phyloP scores from a whole-genome alignment of 108 stramenopile species.

The Ochromonas danica region DNA sequence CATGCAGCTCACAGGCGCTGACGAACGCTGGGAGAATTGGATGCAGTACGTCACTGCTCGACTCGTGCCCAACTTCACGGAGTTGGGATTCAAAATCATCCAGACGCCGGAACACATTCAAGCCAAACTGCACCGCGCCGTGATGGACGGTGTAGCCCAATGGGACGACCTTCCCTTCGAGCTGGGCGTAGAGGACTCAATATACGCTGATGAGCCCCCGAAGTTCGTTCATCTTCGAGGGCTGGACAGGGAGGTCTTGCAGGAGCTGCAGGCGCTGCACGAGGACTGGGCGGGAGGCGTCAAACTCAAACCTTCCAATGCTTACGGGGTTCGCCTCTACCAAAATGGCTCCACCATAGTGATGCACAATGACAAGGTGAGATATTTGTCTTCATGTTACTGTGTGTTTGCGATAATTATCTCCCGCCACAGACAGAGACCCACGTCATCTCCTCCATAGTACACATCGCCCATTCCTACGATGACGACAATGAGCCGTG shows the following conservation, averaged over 20 bases:
- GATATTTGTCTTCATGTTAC: too few species aligned
- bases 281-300: conserved; percentile 27
- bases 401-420: too few species aligned
- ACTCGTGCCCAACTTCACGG: conserved; percentile 10
- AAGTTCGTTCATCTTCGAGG: not conserved
- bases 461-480: conserved; percentile 31
- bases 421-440: not conserved
- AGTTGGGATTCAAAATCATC: conserved; percentile 23
- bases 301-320: conserved; percentile 6
- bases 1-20: conserved; percentile 6
- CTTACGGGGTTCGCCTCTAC: conserved; percentile 34
- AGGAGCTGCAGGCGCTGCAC: conserved; percentile 1
- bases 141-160: not conserved
- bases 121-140: not conserved
- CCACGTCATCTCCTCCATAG: conserved; percentile 30
- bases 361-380: conserved; percentile 40
- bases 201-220: conserved; percentile 6
- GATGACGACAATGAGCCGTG: conserved; percentile 37
- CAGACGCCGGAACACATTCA: not conserved
- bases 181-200: not conserved
- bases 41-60: not conserved
- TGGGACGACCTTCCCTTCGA: conserved; percentile 30
- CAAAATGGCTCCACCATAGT: conserved; percentile 25
- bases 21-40: conserved; percentile 36
- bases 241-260: not conserved